phyloP scores from a whole-genome alignment of 192 early-diverging fungal genomes.

The Obelidium mucronatum region DNA sequence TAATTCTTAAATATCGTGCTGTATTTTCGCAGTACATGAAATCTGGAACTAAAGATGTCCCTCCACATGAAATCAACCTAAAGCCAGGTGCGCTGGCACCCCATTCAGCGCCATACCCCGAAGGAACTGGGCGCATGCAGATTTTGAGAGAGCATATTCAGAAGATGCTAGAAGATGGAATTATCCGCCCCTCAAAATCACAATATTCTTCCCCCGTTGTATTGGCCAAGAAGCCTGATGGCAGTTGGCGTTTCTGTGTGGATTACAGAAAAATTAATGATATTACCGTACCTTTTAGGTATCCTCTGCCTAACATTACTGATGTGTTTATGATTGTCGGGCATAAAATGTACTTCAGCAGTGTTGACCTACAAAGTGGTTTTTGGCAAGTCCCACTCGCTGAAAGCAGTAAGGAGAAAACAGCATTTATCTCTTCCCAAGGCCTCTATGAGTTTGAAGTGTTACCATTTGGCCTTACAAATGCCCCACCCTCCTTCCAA shows the following conservation, averaged over 20 bases:
- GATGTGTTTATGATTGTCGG: constrained; percentile 44
- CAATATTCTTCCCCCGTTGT: constrained; percentile 51
- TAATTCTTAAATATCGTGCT: no score
- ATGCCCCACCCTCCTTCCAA: constrained; percentile 41
- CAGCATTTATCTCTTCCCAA: no score
- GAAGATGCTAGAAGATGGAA: constrained; percentile 36
- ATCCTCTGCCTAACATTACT: constrained; percentile 59
- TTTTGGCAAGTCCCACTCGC: constrained; percentile 49
- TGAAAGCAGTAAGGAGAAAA: no score
- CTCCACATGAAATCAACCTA: not conserved
- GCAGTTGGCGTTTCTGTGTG: constrained; percentile 55
- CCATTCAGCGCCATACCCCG: not conserved
- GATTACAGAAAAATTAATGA: constrained; percentile 60
- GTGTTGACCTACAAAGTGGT: constrained; percentile 49
- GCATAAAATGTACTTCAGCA: constrained; percentile 43
- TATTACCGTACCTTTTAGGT: constrained; percentile 48
- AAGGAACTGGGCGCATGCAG: not conserved
- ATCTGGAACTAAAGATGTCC: no score
- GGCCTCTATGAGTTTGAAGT: constrained; percentile 46
- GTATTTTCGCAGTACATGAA: no score
- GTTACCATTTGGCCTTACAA: no score
- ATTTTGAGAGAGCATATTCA: constrained; percentile 2
- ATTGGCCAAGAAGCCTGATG: constrained; percentile 56
- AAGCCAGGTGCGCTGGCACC: not conserved
- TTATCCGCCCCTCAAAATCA: constrained; percentile 43